Conservation (phyloP, 768 basidiomycete species). For the Tylopilus felleus region DNA sequence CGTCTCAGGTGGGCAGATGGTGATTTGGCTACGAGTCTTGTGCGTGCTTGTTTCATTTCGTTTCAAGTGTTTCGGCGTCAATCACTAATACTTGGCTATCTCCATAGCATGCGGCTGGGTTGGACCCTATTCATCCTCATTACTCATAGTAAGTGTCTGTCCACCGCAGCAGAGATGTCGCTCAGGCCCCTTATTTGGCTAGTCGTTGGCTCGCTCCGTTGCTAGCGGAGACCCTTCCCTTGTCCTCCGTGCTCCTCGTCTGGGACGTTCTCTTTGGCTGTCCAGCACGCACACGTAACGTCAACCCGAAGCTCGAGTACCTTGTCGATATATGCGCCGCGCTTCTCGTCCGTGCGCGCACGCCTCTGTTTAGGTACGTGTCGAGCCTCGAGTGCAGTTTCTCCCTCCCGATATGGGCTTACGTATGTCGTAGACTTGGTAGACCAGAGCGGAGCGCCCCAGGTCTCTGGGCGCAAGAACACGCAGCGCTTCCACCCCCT, state of each 20-base stretch:
- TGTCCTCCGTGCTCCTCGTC: constrained; percentile 51
- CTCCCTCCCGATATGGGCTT: neutral
- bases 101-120: constrained; percentile 53
- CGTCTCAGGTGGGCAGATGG: constrained; percentile 59
- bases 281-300: constrained; percentile 48
- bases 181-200: constrained; percentile 2
- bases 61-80: neutral
- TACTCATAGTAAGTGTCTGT: constrained; percentile 65
- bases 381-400: neutral
- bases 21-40: constrained; percentile 59
- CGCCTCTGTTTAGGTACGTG: constrained; percentile 52
- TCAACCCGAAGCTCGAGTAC: constrained; percentile 60
- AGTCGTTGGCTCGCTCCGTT: constrained; percentile 77
- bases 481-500: constrained; percentile 33
- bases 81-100: neutral
- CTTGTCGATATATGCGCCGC: constrained; percentile 68
- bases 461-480: constrained; percentile 55
- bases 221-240: constrained; percentile 68
- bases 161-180: neutral
- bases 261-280: constrained; percentile 75
- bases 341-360: constrained; percentile 60
- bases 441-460: constrained; percentile 41
- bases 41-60: constrained; percentile 25
- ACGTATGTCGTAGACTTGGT: constrained; percentile 44
- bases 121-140: constrained; percentile 71